Conservation (phyloP, 2,329 filamentous ascomycete species). For the Corinectria fuckeliana region DNA sequence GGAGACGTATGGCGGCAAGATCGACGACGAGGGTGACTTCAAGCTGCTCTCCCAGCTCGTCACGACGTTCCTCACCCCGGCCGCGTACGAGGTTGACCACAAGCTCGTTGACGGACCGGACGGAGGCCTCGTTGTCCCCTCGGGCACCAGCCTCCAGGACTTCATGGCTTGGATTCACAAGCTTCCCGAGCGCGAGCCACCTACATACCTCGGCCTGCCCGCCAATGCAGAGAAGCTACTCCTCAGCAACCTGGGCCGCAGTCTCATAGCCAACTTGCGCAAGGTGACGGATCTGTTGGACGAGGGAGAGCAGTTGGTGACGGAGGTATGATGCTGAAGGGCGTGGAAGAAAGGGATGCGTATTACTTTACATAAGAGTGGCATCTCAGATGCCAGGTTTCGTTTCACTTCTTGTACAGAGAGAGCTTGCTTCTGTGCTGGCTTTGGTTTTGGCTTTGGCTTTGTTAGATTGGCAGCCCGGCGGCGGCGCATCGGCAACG, state of each 20-base stretch:
- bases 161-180: slow-evolving; percentile 92
- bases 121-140: slow-evolving; percentile 75
- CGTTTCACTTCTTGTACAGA: slow-evolving; percentile 11
- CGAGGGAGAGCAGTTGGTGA: slow-evolving; percentile 90
- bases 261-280: slow-evolving; percentile 82
- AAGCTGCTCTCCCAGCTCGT: slow-evolving; percentile 76
- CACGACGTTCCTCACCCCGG: slow-evolving; percentile 77
- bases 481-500: slow-evolving; percentile 16
- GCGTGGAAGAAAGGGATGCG: background rate
- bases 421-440: no score
- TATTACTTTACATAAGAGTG: background rate
- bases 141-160: slow-evolving; percentile 80
- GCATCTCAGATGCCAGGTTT: background rate
- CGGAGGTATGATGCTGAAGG: slow-evolving; percentile 54
- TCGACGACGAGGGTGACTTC: slow-evolving; percentile 90
- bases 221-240: slow-evolving; percentile 96
- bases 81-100: slow-evolving; percentile 92
- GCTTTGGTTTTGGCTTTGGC: background rate
- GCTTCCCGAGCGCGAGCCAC: slow-evolving; percentile 92
- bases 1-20: slow-evolving; percentile 97
- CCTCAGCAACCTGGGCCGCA: slow-evolving; percentile 84
- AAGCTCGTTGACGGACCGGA: slow-evolving; percentile 76
- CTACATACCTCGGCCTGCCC: slow-evolving; percentile 90
- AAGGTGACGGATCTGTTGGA: slow-evolving; percentile 88
- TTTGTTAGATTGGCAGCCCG: slow-evolving; percentile 21